A percentile compares a stretch with the other conserved stretches of the same genome.
These are phyloP conservation scores for Monilinia fructicola DNA, from an alignment of 2,329 filamentous ascomycete genomes.

Conservation along the genomic window DNA sequence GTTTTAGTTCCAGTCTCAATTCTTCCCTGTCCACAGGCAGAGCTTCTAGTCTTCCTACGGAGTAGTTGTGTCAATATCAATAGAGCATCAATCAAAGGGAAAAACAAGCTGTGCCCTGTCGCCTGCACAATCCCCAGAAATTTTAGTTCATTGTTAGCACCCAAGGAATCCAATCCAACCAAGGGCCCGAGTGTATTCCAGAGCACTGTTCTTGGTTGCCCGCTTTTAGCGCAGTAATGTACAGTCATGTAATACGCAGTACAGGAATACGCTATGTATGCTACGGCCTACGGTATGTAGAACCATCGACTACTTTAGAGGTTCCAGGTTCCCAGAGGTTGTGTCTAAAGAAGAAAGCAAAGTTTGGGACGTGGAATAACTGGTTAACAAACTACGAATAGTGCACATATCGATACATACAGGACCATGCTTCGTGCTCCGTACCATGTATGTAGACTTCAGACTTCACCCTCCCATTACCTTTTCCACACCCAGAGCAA, in stretches of 20 bases:
- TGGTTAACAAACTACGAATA: slow-evolving; percentile 1
- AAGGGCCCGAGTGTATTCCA: slow-evolving; percentile 19
- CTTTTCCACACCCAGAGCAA: slow-evolving; percentile 3
- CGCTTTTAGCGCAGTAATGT: slow-evolving; percentile 15
- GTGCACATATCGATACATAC: background rate
- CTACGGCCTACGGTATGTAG: background rate
- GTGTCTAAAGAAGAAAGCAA: background rate
- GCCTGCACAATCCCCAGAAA: slow-evolving; percentile 17
- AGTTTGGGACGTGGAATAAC: slow-evolving; percentile 8
- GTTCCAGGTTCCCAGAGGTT: background rate
- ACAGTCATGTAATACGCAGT: slow-evolving; percentile 6
- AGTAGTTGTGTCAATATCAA: slow-evolving; percentile 16
- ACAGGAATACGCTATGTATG: background rate
- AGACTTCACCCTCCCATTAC: background rate
- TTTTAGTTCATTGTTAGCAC: slow-evolving; percentile 7
- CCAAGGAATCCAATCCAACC: slow-evolving; percentile 1
- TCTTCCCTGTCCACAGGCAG: slow-evolving; percentile 5
- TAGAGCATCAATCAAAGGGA: slow-evolving; percentile 11
- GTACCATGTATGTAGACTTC: background rate
- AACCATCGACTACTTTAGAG: background rate
- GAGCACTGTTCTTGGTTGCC: slow-evolving; percentile 12
- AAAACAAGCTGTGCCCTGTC: slow-evolving; percentile 18
- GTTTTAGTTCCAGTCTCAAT: slow-evolving; percentile 5
- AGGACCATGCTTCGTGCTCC: background rate
- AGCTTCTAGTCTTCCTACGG: slow-evolving; percentile 6